phyloP scores from a whole-genome alignment of 495 filamentous ascomycete genomes.

The Aspergillus wentii region DNA sequence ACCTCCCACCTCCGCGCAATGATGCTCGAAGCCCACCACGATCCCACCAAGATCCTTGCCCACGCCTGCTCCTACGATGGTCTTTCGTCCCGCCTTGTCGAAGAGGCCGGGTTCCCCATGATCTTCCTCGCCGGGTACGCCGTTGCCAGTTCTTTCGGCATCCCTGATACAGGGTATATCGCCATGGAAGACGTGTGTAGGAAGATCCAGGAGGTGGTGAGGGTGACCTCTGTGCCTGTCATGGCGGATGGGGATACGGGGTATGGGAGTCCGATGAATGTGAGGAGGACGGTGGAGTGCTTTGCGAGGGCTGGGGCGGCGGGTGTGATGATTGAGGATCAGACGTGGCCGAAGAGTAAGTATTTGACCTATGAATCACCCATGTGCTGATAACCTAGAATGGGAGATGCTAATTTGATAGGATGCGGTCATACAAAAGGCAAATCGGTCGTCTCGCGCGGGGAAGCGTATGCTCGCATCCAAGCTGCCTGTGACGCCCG shows the following conservation, averaged over 20 bases:
- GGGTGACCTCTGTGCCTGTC: conserved; percentile 29
- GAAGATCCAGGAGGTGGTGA: conserved; percentile 31
- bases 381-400: too few relatives aligned
- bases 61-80: conserved; percentile 37
- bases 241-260: conserved; percentile 40
- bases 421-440: conserved; percentile 43
- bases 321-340: conserved; percentile 40
- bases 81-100: conserved; percentile 32
- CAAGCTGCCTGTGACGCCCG: conserved; percentile 36
- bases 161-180: conserved; percentile 41
- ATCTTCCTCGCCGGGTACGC: conserved; percentile 33
- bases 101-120: conserved; percentile 37
- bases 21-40: conserved; percentile 30
- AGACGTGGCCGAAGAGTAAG: conserved; percentile 35
- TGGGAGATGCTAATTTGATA: conserved; percentile 8
- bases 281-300: conserved; percentile 33
- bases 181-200: conserved; percentile 39
- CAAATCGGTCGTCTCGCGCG: conserved; percentile 36
- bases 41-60: conserved; percentile 32
- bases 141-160: conserved; percentile 25
- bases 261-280: conserved; percentile 40
- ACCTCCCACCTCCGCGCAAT: conserved; percentile 32
- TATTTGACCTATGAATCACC: not conserved
- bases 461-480: conserved; percentile 37
- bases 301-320: conserved; percentile 34